Conservation (phyloP, 164 flowering plant species). For the Vitis amurensis region DNA sequence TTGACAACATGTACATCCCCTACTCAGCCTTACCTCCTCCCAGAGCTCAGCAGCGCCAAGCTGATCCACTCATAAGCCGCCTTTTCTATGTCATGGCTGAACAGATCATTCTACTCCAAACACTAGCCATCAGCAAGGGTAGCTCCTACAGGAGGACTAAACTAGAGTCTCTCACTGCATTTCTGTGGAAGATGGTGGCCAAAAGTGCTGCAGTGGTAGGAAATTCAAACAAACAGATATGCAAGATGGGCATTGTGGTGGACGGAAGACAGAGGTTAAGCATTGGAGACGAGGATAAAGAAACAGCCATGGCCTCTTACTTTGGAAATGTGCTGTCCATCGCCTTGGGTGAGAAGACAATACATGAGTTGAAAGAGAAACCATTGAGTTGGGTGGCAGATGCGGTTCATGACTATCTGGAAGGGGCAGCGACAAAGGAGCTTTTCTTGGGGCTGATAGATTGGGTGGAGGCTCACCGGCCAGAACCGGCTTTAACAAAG, state of each 20-base stretch:
- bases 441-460: conserved; percentile 59
- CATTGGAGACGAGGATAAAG: neutral
- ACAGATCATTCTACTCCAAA: conserved; percentile 27
- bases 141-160: conserved; percentile 19
- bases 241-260: conserved; percentile 51
- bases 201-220: neutral
- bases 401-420: conserved; percentile 33
- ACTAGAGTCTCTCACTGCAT: conserved; percentile 45
- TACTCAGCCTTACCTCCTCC: too few relatives aligned
- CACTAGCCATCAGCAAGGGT: conserved; percentile 14
- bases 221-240: neutral
- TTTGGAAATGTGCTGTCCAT: conserved; percentile 57
- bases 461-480: conserved; percentile 62
- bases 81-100: conserved; percentile 35
- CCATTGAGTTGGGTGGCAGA: conserved; percentile 44
- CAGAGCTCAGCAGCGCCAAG: neutral
- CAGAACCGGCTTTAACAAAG: conserved; percentile 33
- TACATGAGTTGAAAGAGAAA: conserved; percentile 26
- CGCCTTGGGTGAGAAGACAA: conserved; percentile 34
- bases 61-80: conserved; percentile 30
- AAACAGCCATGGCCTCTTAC: conserved; percentile 21
- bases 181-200: conserved; percentile 48
- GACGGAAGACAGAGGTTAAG: conserved; percentile 39
- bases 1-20: too few relatives aligned
- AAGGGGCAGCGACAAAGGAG: conserved; percentile 31